A percentile compares a stretch with the other conserved stretches of the same genome.
Evolutionary conservation across 306 rosid species (phyloP).

Genomic region (Hippophae rhamnoides): DNA sequence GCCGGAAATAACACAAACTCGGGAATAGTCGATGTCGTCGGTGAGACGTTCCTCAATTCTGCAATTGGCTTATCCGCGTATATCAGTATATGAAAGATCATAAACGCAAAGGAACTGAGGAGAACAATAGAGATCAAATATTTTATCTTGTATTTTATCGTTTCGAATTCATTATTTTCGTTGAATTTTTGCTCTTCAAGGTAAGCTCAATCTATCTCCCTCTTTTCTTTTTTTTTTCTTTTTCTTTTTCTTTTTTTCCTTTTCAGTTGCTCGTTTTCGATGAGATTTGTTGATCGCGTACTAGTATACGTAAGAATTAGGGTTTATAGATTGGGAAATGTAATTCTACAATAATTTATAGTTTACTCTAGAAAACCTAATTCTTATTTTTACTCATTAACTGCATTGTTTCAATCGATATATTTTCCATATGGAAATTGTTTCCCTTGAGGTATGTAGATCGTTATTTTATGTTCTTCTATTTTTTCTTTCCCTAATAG

Average conservation of each 20-base stretch:
- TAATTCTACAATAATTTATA: neutral
- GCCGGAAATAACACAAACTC: no score
- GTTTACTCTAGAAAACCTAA: neutral
- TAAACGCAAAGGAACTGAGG: neutral
- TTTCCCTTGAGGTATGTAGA: neutral
- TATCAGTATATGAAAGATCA: neutral
- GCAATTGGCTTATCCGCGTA: no score
- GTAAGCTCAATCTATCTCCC: neutral
- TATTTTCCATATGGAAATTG: neutral
- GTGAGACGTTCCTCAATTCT: no score
- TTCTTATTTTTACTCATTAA: neutral
- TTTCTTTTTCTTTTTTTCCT: no score
- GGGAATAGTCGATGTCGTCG: no score
- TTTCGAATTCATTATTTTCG: neutral
- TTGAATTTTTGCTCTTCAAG: slow-evolving; percentile 1
- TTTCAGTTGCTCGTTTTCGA: neutral
- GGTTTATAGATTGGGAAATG: neutral
- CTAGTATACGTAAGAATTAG: neutral
- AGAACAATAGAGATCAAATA: neutral
- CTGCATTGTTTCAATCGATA: neutral
- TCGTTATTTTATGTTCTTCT: neutral
- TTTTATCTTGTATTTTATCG: neutral
- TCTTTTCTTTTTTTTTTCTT: no score
- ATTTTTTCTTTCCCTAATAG: neutral
- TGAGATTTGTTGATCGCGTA: neutral